Conservation (phyloP, 768 basidiomycete species). For the Tephrocybe sp. region DNA sequence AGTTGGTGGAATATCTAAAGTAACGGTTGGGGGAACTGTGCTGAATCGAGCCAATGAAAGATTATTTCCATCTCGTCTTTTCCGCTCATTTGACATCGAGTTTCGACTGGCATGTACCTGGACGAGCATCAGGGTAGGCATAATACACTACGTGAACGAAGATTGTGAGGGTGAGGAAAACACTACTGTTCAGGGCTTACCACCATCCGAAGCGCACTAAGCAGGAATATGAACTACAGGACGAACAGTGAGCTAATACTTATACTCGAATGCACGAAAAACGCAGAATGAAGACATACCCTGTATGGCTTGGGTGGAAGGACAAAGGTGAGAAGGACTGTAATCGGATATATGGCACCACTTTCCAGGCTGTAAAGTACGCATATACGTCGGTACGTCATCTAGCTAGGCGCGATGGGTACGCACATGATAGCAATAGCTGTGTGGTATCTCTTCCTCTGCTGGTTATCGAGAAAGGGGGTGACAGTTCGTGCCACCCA, state of each 20-base stretch:
- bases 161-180: neutral
- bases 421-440: conserved; percentile 10
- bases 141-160: conserved; percentile 24
- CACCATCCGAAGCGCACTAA: conserved; percentile 24
- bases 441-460: conserved; percentile 12
- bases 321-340: conserved; percentile 19
- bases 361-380: conserved; percentile 23
- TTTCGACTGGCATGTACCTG: conserved; percentile 30
- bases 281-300: conserved; percentile 8
- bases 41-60: neutral
- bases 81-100: neutral
- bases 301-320: conserved; percentile 10
- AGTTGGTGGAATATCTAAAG: too few relatives aligned
- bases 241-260: neutral
- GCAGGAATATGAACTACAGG: conserved; percentile 15
- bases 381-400: too few relatives aligned
- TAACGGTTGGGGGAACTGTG: neutral
- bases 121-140: conserved; percentile 35
- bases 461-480: conserved; percentile 3
- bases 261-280: too few relatives aligned
- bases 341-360: conserved; percentile 25
- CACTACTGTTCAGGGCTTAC: conserved; percentile 16
- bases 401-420: too few relatives aligned
- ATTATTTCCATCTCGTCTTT: neutral
- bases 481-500: conserved; percentile 17